These are phyloP conservation scores for Botryotinia calthae DNA, from an alignment of 2,329 filamentous ascomycete genomes.

Conservation along the genomic window DNA sequence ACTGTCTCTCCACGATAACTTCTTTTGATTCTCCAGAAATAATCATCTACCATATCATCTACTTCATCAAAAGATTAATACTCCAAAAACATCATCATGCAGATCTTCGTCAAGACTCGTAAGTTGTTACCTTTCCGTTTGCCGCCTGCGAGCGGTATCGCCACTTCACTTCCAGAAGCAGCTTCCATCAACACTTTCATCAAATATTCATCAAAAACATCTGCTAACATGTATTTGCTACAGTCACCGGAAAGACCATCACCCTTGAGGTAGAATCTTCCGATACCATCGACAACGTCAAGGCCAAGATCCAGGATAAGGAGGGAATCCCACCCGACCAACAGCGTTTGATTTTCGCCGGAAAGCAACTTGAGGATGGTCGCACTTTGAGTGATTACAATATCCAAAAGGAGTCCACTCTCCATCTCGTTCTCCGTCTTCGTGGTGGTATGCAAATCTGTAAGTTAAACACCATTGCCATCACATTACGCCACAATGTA, in stretches of 20 bases:
- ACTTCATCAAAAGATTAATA: constrained; percentile 20
- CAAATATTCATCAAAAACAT: constrained; percentile 49
- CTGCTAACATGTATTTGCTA: constrained; percentile 63
- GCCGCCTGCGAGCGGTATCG: constrained; percentile 36
- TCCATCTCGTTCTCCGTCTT: constrained; percentile 82
- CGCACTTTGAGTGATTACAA: constrained; percentile 91
- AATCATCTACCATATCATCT: constrained; percentile 19
- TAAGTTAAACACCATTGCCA: constrained; percentile 44
- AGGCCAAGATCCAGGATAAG: constrained; percentile 97
- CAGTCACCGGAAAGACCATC: constrained; percentile 90
- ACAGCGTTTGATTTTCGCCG: constrained; percentile 93
- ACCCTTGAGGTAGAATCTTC: constrained; percentile 99
- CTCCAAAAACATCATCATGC: constrained; percentile 56
- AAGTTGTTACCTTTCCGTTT: constrained; percentile 46
- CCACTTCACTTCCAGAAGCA: constrained; percentile 44
- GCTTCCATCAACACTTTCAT: constrained; percentile 47
- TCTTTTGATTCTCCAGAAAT: constrained; percentile 13
- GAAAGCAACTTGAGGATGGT: constrained; percentile 94
- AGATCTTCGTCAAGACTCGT: constrained; percentile 98
- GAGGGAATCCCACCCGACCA: constrained; percentile 95
- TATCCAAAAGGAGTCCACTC: constrained; percentile 89
- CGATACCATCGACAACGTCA: constrained; percentile 99
- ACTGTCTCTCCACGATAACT: constrained; percentile 2
- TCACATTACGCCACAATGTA: constrained; percentile 52
- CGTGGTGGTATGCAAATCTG: constrained; percentile 87